These are phyloP conservation scores for Pseudofabraea citricarpa DNA, from an alignment of 2,329 filamentous ascomycete species.

Conservation along the genomic window DNA sequence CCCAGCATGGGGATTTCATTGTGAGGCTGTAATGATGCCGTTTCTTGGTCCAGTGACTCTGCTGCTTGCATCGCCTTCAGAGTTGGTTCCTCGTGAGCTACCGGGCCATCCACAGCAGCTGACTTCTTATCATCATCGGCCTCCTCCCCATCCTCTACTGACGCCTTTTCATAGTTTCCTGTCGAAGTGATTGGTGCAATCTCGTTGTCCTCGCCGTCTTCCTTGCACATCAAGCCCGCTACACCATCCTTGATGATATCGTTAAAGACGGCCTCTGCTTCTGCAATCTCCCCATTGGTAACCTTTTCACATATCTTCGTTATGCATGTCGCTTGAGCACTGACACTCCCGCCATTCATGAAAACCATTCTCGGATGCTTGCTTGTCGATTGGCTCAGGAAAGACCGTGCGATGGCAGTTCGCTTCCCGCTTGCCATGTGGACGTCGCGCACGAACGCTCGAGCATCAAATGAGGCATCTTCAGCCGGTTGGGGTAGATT, in stretches of 20 bases:
- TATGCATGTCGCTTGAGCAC: conserved; percentile 51
- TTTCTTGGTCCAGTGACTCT: conserved; percentile 51
- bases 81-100: conserved; percentile 38
- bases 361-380: conserved; percentile 52
- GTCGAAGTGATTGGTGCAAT: too few relatives aligned
- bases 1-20: background rate
- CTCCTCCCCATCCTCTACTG: conserved; percentile 1
- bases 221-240: conserved; percentile 28
- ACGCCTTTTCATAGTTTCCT: background rate
- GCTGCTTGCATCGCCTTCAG: conserved; percentile 54
- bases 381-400: conserved; percentile 42
- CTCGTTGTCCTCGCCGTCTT: conserved; percentile 3
- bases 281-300: conserved; percentile 42
- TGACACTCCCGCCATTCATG: conserved; percentile 52
- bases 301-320: conserved; percentile 47
- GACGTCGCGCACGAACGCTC: conserved; percentile 40
- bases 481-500: conserved; percentile 20
- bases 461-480: conserved; percentile 32
- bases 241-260: conserved; percentile 46
- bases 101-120: background rate
- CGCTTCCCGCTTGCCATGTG: conserved; percentile 46
- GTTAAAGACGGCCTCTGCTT: conserved; percentile 47
- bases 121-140: conserved; percentile 14
- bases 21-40: conserved; percentile 44
- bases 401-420: conserved; percentile 42